A percentile compares a stretch with the other conserved stretches of the same genome.
phyloP scores from a whole-genome alignment of 2,329 filamentous ascomycete genomes.

The Microsporum canis region DNA sequence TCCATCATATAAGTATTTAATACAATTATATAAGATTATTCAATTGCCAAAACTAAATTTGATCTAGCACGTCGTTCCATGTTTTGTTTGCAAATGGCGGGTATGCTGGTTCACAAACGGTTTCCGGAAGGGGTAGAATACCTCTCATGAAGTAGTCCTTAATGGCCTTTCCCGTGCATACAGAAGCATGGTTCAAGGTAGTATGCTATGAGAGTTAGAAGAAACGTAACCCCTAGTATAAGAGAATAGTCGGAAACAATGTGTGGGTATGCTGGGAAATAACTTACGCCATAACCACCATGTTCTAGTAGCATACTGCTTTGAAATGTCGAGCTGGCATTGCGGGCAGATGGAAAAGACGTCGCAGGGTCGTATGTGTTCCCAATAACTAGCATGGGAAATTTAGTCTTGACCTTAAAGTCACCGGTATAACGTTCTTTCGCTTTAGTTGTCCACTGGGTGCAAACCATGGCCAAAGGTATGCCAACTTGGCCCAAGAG shows the following conservation, averaged over 20 bases:
- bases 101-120: constrained; percentile 18
- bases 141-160: constrained; percentile 27
- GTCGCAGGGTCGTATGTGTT: constrained; percentile 20
- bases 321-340: constrained; percentile 17
- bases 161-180: constrained; percentile 22
- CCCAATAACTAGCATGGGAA: constrained; percentile 20
- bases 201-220: constrained; percentile 7
- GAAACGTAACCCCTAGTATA: too few relatives aligned
- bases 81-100: neutral
- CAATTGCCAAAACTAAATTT: neutral
- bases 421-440: constrained; percentile 18
- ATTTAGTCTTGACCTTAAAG: constrained; percentile 18
- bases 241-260: too few relatives aligned
- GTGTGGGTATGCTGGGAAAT: neutral
- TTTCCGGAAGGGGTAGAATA: constrained; percentile 24
- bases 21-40: too few relatives aligned
- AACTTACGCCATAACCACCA: constrained; percentile 16
- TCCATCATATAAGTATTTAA: too few relatives aligned
- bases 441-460: constrained; percentile 17
- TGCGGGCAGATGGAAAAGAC: constrained; percentile 17
- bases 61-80: neutral
- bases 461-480: constrained; percentile 9
- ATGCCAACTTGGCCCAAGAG: neutral
- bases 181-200: constrained; percentile 21
- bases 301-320: constrained; percentile 20